phyloP scores from a whole-genome alignment of 768 basidiomycete species.

The Hericium erinaceus region DNA sequence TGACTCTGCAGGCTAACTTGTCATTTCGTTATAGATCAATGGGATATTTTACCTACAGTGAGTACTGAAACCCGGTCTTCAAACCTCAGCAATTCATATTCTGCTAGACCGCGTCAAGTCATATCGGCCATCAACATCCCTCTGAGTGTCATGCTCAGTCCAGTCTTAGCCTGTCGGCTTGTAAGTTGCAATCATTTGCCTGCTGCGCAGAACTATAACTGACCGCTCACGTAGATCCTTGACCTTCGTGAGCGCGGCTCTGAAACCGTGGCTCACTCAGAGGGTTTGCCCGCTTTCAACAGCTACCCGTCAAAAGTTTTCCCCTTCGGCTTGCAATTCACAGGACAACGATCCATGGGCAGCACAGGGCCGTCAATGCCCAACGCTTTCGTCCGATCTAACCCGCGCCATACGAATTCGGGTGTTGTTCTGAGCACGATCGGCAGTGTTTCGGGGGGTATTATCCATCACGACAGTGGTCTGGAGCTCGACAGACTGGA shows the following conservation, averaged over 20 bases:
- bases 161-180: constrained; percentile 70
- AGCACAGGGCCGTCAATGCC: constrained; percentile 7
- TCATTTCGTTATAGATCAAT: constrained; percentile 39
- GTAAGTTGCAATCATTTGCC: constrained; percentile 26
- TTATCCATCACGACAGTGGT: constrained; percentile 4
- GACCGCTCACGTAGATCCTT: constrained; percentile 45
- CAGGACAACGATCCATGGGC: constrained; percentile 9
- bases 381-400: constrained; percentile 4
- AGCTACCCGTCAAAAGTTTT: constrained; percentile 9
- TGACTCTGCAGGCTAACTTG: not conserved
- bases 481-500: constrained; percentile 14
- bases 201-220: not conserved
- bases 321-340: constrained; percentile 13
- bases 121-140: constrained; percentile 82
- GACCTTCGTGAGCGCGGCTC: constrained; percentile 78
- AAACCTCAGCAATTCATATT: constrained; percentile 5
- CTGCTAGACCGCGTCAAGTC: constrained; percentile 60
- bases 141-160: constrained; percentile 75
- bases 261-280: constrained; percentile 64
- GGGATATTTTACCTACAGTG: constrained; percentile 84
- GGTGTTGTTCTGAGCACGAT: constrained; percentile 11
- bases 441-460: constrained; percentile 8
- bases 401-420: constrained; percentile 5
- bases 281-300: constrained; percentile 6
- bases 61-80: constrained; percentile 15